phyloP scores from a whole-genome alignment of 2,329 filamentous ascomycete genomes.

The Botryotinia globosa region DNA sequence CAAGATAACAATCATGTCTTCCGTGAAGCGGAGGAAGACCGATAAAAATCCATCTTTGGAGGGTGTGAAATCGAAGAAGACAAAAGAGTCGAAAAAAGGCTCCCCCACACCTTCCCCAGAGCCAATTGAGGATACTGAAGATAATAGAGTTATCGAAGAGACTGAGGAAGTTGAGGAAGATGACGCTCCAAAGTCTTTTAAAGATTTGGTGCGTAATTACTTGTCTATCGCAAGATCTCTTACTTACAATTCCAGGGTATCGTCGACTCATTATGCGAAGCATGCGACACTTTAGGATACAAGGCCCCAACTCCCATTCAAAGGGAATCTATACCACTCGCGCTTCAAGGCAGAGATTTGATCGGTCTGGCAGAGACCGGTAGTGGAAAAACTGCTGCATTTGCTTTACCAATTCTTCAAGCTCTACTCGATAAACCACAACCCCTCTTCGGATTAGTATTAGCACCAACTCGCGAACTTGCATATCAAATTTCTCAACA shows the following conservation, averaged over 20 bases:
- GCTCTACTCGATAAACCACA: slow-evolving; percentile 85
- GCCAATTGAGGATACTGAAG: slow-evolving; percentile 1
- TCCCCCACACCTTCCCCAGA: slow-evolving; percentile 18
- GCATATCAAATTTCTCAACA: slow-evolving; percentile 87
- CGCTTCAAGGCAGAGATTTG: slow-evolving; percentile 77
- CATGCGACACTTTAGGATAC: slow-evolving; percentile 79
- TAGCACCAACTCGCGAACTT: slow-evolving; percentile 90
- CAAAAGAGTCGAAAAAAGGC: slow-evolving; percentile 22
- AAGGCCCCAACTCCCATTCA: slow-evolving; percentile 88
- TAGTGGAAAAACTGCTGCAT: slow-evolving; percentile 93
- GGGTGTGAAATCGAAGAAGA: slow-evolving; percentile 25
- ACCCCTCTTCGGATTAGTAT: slow-evolving; percentile 79
- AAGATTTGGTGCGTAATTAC: slow-evolving; percentile 43
- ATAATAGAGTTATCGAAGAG: slow-evolving; percentile 20
- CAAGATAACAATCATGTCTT: slow-evolving; percentile 32
- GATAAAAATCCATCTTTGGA: slow-evolving; percentile 27
- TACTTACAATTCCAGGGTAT: slow-evolving; percentile 56
- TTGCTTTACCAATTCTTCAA: slow-evolving; percentile 89
- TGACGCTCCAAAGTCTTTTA: slow-evolving; percentile 45
- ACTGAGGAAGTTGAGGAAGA: slow-evolving; percentile 32
- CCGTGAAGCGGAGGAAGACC: slow-evolving; percentile 38
- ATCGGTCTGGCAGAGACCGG: slow-evolving; percentile 95
- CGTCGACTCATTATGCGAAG: slow-evolving; percentile 83
- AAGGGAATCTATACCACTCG: slow-evolving; percentile 75
- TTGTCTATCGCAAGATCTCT: background rate